Conservation (phyloP, 1,139 yeast species). For the Lodderomyces beijingensis region DNA sequence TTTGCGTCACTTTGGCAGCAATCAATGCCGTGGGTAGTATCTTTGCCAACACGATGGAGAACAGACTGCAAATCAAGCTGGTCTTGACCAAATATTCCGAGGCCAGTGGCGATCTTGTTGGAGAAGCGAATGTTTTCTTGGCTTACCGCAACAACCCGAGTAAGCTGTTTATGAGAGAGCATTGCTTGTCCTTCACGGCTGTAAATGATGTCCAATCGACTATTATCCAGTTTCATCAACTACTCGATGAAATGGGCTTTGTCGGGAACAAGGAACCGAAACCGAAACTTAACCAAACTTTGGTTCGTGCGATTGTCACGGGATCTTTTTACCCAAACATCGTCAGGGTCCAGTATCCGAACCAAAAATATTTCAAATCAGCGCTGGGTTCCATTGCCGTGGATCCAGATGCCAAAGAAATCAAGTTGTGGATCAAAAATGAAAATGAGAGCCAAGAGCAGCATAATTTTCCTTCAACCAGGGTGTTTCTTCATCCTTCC, state of each 20-base stretch:
- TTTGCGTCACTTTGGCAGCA: constrained; percentile 72
- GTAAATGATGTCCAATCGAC: constrained; percentile 72
- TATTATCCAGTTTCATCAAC: constrained; percentile 60
- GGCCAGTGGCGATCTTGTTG: constrained; percentile 66
- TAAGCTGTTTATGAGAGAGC: constrained; percentile 55
- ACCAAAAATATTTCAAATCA: constrained; percentile 66
- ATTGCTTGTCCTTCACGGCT: constrained; percentile 58
- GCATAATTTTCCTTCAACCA: constrained; percentile 44
- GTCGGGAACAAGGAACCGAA: constrained; percentile 44
- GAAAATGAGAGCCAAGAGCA: constrained; percentile 32
- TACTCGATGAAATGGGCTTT: constrained; percentile 74
- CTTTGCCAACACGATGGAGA: constrained; percentile 57
- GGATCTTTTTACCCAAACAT: constrained; percentile 82
- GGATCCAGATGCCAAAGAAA: constrained; percentile 75
- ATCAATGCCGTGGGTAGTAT: constrained; percentile 72
- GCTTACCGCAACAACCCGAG: constrained; percentile 39
- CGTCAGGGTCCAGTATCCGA: constrained; percentile 78
- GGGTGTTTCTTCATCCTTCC: constrained; percentile 83
- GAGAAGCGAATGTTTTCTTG: constrained; percentile 53
- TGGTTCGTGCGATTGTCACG: constrained; percentile 65
- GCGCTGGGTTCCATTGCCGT: constrained; percentile 76
- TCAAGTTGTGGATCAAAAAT: constrained; percentile 70
- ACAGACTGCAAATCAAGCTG: constrained; percentile 58
- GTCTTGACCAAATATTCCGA: constrained; percentile 38
- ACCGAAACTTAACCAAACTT: constrained; percentile 30